Conservation (phyloP, 2,329 filamentous ascomycete species). For the Camillea tinctor region DNA sequence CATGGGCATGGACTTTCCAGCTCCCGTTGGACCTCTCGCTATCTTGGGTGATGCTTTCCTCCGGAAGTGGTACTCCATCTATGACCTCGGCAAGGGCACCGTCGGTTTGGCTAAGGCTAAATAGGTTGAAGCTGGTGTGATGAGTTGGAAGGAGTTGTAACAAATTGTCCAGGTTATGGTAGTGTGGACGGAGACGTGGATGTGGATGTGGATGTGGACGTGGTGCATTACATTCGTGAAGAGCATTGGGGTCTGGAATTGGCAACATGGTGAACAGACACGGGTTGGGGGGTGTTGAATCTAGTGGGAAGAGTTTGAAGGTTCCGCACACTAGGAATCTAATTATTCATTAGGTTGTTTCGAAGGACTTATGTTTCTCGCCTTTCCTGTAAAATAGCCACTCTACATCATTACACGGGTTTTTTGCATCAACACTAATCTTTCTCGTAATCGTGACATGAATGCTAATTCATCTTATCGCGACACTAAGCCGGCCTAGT, state of each 20-base stretch:
- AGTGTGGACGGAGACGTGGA: conserved; percentile 13
- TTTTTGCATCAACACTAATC: not conserved
- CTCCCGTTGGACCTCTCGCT: conserved; percentile 83
- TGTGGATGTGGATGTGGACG: conserved; percentile 13
- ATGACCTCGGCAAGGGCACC: conserved; percentile 85
- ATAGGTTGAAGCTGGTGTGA: conserved; percentile 29
- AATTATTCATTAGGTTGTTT: not conserved
- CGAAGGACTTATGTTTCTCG: not conserved
- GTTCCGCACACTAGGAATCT: not conserved
- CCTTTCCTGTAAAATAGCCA: not conserved
- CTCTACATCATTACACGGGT: not conserved
- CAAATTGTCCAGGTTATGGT: conserved; percentile 4
- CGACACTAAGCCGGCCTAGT: too few species aligned
- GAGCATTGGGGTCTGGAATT: not conserved
- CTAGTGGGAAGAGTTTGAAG: not conserved
- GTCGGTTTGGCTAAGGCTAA: conserved; percentile 89
- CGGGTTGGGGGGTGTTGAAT: not conserved
- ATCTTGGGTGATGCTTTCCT: conserved; percentile 89
- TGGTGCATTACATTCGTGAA: conserved; percentile 11
- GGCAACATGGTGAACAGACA: not conserved
- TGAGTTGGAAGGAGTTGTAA: conserved; percentile 9
- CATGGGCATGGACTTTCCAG: conserved; percentile 93
- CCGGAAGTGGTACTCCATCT: conserved; percentile 91
- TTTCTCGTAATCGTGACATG: too few species aligned
- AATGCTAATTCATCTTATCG: too few species aligned